These are phyloP conservation scores for Lonicera japonica DNA, from an alignment of 129 eudicot species.

Conservation along the genomic window DNA sequence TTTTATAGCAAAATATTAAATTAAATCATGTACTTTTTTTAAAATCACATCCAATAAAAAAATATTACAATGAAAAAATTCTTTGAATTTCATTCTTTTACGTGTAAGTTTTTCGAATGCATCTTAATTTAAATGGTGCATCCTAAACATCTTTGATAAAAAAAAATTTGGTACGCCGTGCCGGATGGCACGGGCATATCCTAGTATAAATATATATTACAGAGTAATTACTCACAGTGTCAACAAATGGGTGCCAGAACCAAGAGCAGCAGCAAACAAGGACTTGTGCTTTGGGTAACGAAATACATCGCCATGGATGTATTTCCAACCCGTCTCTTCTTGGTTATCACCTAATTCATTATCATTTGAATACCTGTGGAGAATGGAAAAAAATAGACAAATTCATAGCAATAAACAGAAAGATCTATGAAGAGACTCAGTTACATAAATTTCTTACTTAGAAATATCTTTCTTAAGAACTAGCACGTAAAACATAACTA, in stretches of 20 bases:
- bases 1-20: background rate
- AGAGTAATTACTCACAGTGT: slow-evolving; percentile 8
- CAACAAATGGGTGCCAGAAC: slow-evolving; percentile 21
- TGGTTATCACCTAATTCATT: slow-evolving; percentile 14
- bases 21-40: no score
- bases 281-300: slow-evolving; percentile 16
- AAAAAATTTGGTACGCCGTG: no score
- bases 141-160: no score
- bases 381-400: background rate
- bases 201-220: no score
- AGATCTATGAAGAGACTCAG: no score
- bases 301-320: slow-evolving; percentile 22
- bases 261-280: slow-evolving; percentile 21
- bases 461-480: slow-evolving; percentile 65
- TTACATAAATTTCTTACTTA: slow-evolving; percentile 38
- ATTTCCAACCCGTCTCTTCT: slow-evolving; percentile 23
- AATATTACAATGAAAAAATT: no score
- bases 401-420: background rate
- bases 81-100: no score
- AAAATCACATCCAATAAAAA: no score
- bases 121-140: no score
- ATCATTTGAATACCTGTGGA: slow-evolving; percentile 17
- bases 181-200: no score
- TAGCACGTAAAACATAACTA: slow-evolving; percentile 35
- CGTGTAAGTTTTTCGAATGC: no score